phyloP scores from a whole-genome alignment of 768 basidiomycete genomes.

The Mycena leptocephala region DNA sequence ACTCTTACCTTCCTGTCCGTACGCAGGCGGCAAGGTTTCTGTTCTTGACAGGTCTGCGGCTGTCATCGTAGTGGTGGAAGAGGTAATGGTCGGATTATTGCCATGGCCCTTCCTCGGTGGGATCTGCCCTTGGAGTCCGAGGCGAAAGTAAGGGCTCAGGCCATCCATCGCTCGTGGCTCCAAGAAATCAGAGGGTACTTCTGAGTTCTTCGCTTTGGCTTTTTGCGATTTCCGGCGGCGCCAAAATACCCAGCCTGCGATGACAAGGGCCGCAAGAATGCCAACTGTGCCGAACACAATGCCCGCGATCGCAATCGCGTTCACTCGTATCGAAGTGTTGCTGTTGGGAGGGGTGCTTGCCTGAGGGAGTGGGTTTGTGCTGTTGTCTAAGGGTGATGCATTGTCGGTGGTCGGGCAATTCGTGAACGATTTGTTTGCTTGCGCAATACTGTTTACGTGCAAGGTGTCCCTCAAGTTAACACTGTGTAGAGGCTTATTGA shows the following conservation, averaged over 20 bases:
- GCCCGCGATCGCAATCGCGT: neutral
- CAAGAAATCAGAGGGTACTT: neutral
- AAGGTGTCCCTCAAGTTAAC: constrained; percentile 39
- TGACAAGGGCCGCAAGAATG: neutral
- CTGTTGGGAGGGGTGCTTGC: neutral
- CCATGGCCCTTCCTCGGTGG: neutral
- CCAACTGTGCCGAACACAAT: neutral
- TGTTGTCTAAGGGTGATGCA: neutral
- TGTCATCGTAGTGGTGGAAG: neutral
- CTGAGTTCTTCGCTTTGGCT: neutral
- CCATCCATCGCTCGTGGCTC: neutral
- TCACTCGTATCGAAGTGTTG: neutral
- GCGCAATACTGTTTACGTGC: constrained; percentile 30
- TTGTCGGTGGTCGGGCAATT: constrained; percentile 24
- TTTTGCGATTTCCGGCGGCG: neutral
- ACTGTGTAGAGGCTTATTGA: constrained; percentile 32
- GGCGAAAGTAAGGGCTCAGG: neutral
- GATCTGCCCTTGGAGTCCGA: neutral
- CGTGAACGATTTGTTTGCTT: constrained; percentile 48
- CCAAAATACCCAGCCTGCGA: neutral
- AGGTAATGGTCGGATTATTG: neutral
- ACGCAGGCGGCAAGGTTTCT: neutral
- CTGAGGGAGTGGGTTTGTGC: neutral
- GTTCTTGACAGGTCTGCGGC: neutral
- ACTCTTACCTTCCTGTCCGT: neutral